Conservation (phyloP, 2,329 filamentous ascomycete species). For the Fusarium tuaranense region DNA sequence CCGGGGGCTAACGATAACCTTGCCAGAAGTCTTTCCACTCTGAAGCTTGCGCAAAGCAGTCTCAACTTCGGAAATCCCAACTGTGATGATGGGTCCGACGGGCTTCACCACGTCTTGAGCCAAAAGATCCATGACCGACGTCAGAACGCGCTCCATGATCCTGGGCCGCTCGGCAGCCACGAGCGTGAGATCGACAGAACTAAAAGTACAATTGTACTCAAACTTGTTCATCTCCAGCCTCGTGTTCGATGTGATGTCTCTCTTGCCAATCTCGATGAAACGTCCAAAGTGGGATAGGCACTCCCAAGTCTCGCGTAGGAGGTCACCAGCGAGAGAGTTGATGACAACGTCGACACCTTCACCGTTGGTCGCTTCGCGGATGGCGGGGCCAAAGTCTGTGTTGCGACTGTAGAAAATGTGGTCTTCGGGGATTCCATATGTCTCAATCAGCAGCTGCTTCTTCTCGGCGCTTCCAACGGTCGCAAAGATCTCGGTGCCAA, state of each 20-base stretch:
- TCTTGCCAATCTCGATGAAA: not conserved
- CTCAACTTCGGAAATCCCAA: not conserved
- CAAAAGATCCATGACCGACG: not conserved
- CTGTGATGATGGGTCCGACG: not conserved
- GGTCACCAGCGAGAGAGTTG: not conserved
- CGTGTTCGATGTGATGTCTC: not conserved
- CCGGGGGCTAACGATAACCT: not conserved
- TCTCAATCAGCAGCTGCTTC: constrained; percentile 39
- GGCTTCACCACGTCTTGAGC: not conserved
- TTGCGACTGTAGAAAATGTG: constrained; percentile 48
- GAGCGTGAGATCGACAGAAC: not conserved
- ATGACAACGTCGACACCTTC: not conserved
- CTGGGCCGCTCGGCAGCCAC: not conserved
- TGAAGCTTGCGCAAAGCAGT: not conserved
- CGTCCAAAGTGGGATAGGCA: not conserved
- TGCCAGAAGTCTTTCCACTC: constrained; percentile 1
- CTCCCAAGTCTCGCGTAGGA: not conserved
- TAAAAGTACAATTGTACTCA: not conserved
- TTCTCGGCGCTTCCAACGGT: constrained; percentile 50
- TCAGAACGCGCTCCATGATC: not conserved
- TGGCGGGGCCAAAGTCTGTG: constrained; percentile 40
- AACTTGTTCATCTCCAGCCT: not conserved
- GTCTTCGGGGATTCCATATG: constrained; percentile 44
- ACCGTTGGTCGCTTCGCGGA: constrained; percentile 20
- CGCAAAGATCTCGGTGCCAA: constrained; percentile 46